A percentile compares a stretch with the other conserved stretches of the same genome.
These are phyloP conservation scores for Hypocreales sp. DNA, from an alignment of 2,329 filamentous ascomycete genomes.

Conservation along the genomic window DNA sequence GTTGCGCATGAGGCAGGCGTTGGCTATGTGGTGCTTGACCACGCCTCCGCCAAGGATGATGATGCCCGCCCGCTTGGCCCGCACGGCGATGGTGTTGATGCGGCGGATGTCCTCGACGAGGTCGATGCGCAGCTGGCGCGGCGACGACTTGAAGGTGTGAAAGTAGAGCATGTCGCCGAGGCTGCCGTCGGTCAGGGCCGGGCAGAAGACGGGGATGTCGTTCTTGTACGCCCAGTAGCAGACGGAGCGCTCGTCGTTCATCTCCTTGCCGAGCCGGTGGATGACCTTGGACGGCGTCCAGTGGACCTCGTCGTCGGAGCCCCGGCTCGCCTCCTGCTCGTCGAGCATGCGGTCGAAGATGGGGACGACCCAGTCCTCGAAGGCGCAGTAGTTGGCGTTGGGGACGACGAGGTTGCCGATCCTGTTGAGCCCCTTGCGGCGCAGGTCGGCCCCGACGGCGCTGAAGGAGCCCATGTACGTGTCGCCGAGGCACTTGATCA, in stretches of 20 bases:
- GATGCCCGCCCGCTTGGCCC: slow-evolving; percentile 82
- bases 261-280: slow-evolving; percentile 77
- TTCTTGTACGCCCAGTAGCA: slow-evolving; percentile 98
- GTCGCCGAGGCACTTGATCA: slow-evolving; percentile 93
- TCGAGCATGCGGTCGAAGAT: slow-evolving; percentile 89
- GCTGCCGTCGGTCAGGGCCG: slow-evolving; percentile 86
- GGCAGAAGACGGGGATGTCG: slow-evolving; percentile 92
- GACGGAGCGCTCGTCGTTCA: slow-evolving; percentile 80
- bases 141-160: slow-evolving; percentile 84
- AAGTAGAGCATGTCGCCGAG: slow-evolving; percentile 98
- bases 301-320: slow-evolving; percentile 52
- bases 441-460: slow-evolving; percentile 59
- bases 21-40: slow-evolving; percentile 98
- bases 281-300: slow-evolving; percentile 96
- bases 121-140: slow-evolving; percentile 68
- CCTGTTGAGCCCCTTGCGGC: slow-evolving; percentile 77
- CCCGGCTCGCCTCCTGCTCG: slow-evolving; percentile 74
- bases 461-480: slow-evolving; percentile 87
- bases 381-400: slow-evolving; percentile 89
- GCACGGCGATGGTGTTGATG: slow-evolving; percentile 83
- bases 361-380: slow-evolving; percentile 94
- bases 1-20: slow-evolving; percentile 94
- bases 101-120: slow-evolving; percentile 86
- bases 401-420: slow-evolving; percentile 94
- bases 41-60: slow-evolving; percentile 88